phyloP scores from a whole-genome alignment of 169 alveolate genomes.

The Eimeria acervulina region DNA sequence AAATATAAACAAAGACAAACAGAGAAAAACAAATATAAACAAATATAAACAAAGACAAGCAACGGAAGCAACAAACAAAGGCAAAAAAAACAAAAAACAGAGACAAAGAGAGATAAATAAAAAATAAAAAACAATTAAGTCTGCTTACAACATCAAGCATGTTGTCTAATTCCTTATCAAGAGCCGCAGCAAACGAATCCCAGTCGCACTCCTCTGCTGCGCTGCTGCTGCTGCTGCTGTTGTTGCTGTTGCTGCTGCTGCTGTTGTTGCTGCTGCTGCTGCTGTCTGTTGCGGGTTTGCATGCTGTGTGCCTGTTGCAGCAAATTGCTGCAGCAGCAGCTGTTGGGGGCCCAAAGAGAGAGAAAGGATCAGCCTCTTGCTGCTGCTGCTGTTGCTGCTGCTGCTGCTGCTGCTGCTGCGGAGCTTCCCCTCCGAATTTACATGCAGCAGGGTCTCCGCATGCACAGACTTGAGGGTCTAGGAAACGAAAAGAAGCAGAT shows the following conservation, averaged over 20 bases:
- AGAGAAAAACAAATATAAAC: too few relatives aligned
- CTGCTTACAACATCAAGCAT: neutral
- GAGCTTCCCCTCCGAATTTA: constrained; percentile 21
- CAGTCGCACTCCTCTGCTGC: neutral
- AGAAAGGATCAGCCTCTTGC: constrained; percentile 10
- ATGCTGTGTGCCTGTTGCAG: neutral
- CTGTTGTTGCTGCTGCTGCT: neutral
- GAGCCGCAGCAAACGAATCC: constrained; percentile 14
- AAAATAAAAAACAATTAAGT: neutral
- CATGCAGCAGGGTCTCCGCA: neutral
- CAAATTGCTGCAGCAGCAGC: neutral
- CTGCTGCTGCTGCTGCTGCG: constrained; percentile 7
- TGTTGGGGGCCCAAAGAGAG: neutral
- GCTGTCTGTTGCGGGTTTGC: neutral
- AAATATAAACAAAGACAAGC: too few relatives aligned
- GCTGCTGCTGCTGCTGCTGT: neutral
- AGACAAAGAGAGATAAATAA: neutral
- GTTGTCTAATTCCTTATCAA: constrained; percentile 14
- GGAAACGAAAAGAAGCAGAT: neutral
- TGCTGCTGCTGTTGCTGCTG: neutral
- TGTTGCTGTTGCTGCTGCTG: neutral
- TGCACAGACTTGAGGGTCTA: neutral
- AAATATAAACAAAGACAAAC: too few relatives aligned
- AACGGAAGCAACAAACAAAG: too few relatives aligned
- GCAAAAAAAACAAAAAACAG: too few relatives aligned